A percentile compares a stretch with the other conserved stretches of the same genome.
phyloP scores from a whole-genome alignment of 495 filamentous ascomycete genomes.

The Elasticomyces elasticus region DNA sequence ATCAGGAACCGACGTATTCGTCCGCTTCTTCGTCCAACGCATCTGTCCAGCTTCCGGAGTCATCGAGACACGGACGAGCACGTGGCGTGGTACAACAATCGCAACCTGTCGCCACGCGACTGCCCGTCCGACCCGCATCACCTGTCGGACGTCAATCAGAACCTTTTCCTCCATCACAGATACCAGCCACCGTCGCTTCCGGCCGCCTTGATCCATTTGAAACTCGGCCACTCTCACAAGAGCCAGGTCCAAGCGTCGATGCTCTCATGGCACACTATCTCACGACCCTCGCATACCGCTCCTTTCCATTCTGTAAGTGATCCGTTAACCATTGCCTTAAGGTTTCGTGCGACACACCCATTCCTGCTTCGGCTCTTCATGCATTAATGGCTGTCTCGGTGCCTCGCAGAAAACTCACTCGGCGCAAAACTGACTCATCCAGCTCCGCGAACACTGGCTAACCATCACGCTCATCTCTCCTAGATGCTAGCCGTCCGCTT shows the following conservation, averaged over 20 bases:
- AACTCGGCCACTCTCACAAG: not conserved
- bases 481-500: slow-evolving; percentile 6
- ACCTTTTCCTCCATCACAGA: not conserved
- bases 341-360: too few species aligned
- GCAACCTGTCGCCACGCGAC: not conserved
- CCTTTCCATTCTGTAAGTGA: slow-evolving; percentile 21
- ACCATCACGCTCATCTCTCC: too few species aligned
- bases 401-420: too few species aligned
- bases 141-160: slow-evolving; percentile 7
- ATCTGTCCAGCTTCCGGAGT: not conserved
- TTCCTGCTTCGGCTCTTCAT: too few species aligned
- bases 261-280: slow-evolving; percentile 9
- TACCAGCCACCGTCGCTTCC: slow-evolving; percentile 3
- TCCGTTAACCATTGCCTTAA: too few species aligned
- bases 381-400: too few species aligned
- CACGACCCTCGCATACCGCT: slow-evolving; percentile 12
- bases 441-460: too few species aligned
- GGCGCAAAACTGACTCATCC: too few species aligned
- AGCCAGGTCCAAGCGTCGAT: slow-evolving; percentile 1
- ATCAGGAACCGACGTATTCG: slow-evolving; percentile 4
- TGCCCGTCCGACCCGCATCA: slow-evolving; percentile 1
- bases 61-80: not conserved
- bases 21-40: not conserved
- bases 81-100: not conserved
- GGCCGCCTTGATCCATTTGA: slow-evolving; percentile 17